phyloP scores from a whole-genome alignment of 192 early-diverging fungal species.

The Funneliformis mosseae region DNA sequence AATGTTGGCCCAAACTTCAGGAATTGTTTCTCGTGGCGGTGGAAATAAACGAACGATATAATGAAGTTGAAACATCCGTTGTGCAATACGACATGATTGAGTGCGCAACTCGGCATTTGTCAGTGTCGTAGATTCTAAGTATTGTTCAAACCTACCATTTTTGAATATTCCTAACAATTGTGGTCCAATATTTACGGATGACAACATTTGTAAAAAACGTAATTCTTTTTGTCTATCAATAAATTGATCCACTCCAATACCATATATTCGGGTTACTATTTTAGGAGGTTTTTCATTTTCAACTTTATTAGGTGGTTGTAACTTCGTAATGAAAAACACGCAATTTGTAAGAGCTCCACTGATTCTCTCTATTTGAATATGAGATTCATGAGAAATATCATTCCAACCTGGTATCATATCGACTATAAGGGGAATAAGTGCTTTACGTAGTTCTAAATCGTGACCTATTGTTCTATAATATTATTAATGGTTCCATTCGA shows the following conservation, averaged over 20 bases:
- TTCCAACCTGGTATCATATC: conserved; percentile 32
- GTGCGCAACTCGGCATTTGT: conserved; percentile 69
- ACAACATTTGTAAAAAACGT: conserved; percentile 73
- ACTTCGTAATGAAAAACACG: conserved; percentile 34
- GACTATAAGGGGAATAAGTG: not conserved
- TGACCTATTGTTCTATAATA: conserved; percentile 9
- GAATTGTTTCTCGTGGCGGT: conserved; percentile 43
- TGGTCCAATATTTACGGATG: conserved; percentile 73
- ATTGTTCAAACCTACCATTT: conserved; percentile 89
- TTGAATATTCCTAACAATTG: conserved; percentile 72
- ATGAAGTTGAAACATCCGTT: conserved; percentile 72
- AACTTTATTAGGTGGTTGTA: not conserved
- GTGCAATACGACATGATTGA: conserved; percentile 66
- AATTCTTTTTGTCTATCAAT: conserved; percentile 81
- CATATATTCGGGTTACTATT: conserved; percentile 77
- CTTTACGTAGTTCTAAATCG: not conserved
- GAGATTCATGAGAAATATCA: conserved; percentile 35
- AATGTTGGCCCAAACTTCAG: conserved; percentile 71
- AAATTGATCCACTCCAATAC: conserved; percentile 75
- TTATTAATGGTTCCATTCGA: too few species aligned
- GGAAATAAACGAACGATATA: conserved; percentile 67
- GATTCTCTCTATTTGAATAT: conserved; percentile 36
- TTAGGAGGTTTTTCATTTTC: conserved; percentile 36
- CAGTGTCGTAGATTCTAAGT: conserved; percentile 73
- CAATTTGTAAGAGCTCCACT: conserved; percentile 45